Base-by-base conservation (phyloP, 441 rosid species). In the Euphorbia celastroides region DNA sequence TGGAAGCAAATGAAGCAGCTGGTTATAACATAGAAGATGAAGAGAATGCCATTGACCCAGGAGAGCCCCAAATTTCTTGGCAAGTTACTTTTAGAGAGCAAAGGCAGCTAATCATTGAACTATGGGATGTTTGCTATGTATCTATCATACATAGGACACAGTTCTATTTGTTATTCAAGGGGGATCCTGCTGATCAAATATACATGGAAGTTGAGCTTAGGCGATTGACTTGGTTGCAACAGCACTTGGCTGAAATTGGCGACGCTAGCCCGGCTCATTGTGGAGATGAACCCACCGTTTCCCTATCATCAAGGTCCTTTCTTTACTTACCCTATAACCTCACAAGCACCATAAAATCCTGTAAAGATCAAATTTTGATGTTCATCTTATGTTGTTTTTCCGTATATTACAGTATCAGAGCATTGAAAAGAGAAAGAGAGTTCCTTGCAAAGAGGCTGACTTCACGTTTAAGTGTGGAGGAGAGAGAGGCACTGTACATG, bases 141-240 rank as follows among this genome's bases (percentile, higher is more conserved):
- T 92, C 99, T 67, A 85, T 95, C 58, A 85, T 95, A 59, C 98
- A 95, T 67, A 81, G 99, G 77, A 90, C 98, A 28, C 99, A 95
- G 54, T 95, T 95, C 72, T 95, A 95, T 75, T 79, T 92, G 65
- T 77, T 95, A 57, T 95, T 95, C 75, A 95, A 80, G 68, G 99
- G 99, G 12, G 98, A 95, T 64, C 87, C 88, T 66, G 95, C 98
- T 19, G 99, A 95, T 77, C 96, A 95, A 77, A 95, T 95, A 75
- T 92, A 95, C 80, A 85, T 95, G 92, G 98, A 95, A 78, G 98
- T 95, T 42, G 99, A 95, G 86, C 95, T 95, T 38, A 81, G 99
- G 78, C 88, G 99, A 61, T 71, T 95, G 74, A 92, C 84, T 52
- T 95, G 99, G 99, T 71, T 95, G 83, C 96, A 90, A 77, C 82